Base-by-base conservation (phyloP, 371 early-diverging fungal species). In the Mortierella sp. region DNA sequence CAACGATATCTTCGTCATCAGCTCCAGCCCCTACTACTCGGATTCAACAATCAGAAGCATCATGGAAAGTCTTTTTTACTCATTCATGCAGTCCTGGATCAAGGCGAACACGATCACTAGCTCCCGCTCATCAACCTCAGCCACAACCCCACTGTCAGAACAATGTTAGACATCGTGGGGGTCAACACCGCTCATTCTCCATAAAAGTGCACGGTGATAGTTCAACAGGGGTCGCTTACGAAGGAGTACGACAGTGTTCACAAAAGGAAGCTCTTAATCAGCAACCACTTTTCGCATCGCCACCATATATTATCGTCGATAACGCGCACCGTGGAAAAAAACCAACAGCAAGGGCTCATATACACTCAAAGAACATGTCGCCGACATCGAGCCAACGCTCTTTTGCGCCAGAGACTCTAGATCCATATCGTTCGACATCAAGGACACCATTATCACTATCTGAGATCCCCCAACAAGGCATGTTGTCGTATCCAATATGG, bases 281-380 rank as follows among this genome's bases (percentile, higher is more conserved):
- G 56, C 78, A 72, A 29, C 57, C 73, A 6, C n/a, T 72, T 17
- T 35, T 78, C 7, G 66, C 63, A 54, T 72, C 78, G 7, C 78
- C 68, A 9, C 69, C 72, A 26, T 78, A 68, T 29, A 64, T 78
- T 54, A 59, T 68, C 0, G 66, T 68, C 12, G 78, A 78, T 56
- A 72, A 49, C 28, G 40, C 67, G 12, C 78, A 78, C n/a, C 78
- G 78, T 1, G 73, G 73, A 42, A 78, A 69, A 31, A 78, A 61
- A 37, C 58, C 72, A 3, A 57, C 67, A 5, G 22, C 66, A 51
- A 68, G 59, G 29, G 65, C 72, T 43, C 63, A 56, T 10, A n/a
- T 59, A 3, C 66, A 60, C 9, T 64, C 77, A 10, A 64, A 26
- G 28, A 45, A 60, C n/a, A 40, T 47, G 22, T 37, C 58, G 0